Percentiles rank a stretch among this genome's conserved stretches.
phyloP scores from a whole-genome alignment of 306 rosid species.

The Cicer bijugum region DNA sequence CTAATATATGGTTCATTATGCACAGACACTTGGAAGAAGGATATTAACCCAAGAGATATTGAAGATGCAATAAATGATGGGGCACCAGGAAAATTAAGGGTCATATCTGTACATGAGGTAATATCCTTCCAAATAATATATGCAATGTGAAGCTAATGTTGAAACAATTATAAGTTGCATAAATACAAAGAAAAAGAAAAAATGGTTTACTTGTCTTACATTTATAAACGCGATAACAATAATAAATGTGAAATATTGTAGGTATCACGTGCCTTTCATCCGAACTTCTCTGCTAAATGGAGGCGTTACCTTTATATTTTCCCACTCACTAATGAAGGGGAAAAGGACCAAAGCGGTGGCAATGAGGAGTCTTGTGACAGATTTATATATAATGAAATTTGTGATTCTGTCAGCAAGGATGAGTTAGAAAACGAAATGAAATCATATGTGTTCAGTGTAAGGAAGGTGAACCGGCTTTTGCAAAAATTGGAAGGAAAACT shows the following conservation, averaged over 20 bases:
- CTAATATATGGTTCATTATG: conserved; percentile 36
- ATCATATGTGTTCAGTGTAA: conserved; percentile 61
- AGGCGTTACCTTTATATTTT: conserved; percentile 87
- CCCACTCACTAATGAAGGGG: conserved; percentile 65
- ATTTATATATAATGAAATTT: conserved; percentile 41
- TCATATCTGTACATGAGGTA: conserved; percentile 77
- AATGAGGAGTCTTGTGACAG: conserved; percentile 47
- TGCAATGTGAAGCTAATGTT: conserved; percentile 33
- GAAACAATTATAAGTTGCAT: conserved; percentile 31
- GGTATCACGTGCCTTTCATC: conserved; percentile 93
- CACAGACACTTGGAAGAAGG: conserved; percentile 89
- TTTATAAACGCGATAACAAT: conserved; percentile 29
- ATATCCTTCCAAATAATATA: conserved; percentile 38
- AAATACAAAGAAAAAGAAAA: conserved; percentile 2
- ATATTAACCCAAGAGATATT: conserved; percentile 66
- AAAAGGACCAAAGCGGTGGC: conserved; percentile 46
- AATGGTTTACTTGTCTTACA: conserved; percentile 23
- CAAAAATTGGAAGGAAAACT: conserved; percentile 77
- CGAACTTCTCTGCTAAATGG: conserved; percentile 95
- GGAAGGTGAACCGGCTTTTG: conserved; percentile 73
- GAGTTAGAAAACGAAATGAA: conserved; percentile 54
- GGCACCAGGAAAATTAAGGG: conserved; percentile 76
- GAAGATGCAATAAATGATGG: conserved; percentile 74
- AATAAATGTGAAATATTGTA: conserved; percentile 46
- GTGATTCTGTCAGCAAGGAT: conserved; percentile 34